Base-by-base conservation (phyloP, 805 yeast species). In the Ogataea trehaloabstinens region DNA sequence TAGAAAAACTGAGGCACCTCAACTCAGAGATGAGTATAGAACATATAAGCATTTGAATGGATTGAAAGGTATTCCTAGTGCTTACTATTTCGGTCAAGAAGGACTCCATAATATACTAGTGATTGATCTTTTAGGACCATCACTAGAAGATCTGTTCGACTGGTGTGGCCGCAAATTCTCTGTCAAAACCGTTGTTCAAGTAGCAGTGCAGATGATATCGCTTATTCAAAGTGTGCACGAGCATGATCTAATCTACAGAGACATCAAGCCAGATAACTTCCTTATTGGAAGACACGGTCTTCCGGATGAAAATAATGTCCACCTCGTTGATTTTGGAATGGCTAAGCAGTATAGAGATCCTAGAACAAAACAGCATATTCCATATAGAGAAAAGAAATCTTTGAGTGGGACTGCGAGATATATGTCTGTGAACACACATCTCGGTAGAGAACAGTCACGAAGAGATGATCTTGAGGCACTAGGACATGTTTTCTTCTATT, bases 21-120 rank as follows among this genome's bases (percentile, higher is more conserved):
- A 93, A 63, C 73, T 93, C 41, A 78, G 96, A 55, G 99, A 93
- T 63, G 99, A 93, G 66, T 93, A 90, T 63, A 75, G 97, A 54
- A 85, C 96, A n/a, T 93, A 93, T 66, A 84, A 89, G 56, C 84
- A 87, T 40, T 71, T 93, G 35, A 78, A 80, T 41, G 95, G 95
- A 15, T 75, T 82, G 36, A 73, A 70, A 31, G 98, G 98, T 34
- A 82, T 93, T 37, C 99, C 99, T 37, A 80, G 82, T 55, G 98
- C 96, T n/a, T 93, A 93, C 67, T 93, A 89, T 62, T 91, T 91
- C 63, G 99, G 99, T 43, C 98, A 93, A 61, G 99, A 93, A 66
- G 98, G 99, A 22, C 77, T 93, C 44, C 98, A 93, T 70, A 90
- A 91, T 63, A 89, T 93, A 37, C 70, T 93, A 48, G 96, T 93